Evolutionary conservation across 495 filamentous ascomycete species (phyloP).

Genomic region (Aspergillus bertholletiae): DNA sequence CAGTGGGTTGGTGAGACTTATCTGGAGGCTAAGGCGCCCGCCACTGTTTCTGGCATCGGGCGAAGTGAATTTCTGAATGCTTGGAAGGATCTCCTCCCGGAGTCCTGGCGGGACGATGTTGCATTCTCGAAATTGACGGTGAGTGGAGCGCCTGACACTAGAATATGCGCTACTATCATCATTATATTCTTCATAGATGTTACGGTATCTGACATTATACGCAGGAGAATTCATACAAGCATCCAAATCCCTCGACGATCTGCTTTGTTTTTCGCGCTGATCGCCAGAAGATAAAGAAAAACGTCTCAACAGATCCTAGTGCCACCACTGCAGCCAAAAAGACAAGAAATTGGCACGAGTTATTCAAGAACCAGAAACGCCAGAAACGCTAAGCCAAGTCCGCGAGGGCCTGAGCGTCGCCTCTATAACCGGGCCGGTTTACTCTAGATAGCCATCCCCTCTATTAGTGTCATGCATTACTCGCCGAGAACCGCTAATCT

Average conservation of each 20-base stretch:
- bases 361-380: conserved; percentile 56
- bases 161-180: too few relatives aligned
- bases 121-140: conserved; percentile 44
- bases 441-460: conserved; percentile 1
- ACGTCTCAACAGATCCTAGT: conserved; percentile 25
- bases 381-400: conserved; percentile 19
- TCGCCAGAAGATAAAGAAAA: conserved; percentile 30
- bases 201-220: not conserved
- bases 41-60: conserved; percentile 28
- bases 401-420: conserved; percentile 3
- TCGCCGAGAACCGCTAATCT: not conserved
- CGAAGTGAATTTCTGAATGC: conserved; percentile 45
- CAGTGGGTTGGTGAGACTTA: conserved; percentile 50
- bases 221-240: conserved; percentile 34
- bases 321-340: conserved; percentile 43
- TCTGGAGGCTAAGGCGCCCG: conserved; percentile 46
- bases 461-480: not conserved
- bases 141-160: conserved; percentile 11
- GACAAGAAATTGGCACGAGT: conserved; percentile 85
- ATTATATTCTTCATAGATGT: not conserved
- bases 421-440: conserved; percentile 18
- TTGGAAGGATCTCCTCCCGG: conserved; percentile 58
- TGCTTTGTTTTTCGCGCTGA: conserved; percentile 34
- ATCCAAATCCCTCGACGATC: conserved; percentile 37
- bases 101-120: conserved; percentile 53